Conservation (phyloP, 331 rosid species). For the Rosa hybrid region DNA sequence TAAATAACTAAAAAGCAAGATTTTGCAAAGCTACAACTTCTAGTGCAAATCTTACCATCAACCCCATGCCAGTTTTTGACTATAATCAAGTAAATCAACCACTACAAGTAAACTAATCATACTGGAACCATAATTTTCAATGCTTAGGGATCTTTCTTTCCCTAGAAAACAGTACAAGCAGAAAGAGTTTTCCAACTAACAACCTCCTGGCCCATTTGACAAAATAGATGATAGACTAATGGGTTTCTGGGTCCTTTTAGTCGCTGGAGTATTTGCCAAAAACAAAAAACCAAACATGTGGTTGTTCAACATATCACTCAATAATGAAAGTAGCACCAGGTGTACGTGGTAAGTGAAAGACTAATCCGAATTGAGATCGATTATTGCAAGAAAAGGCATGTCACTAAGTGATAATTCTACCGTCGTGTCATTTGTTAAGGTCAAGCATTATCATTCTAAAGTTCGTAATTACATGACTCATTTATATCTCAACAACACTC, state of each 20-base stretch:
- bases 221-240: not conserved
- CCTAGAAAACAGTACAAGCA: not conserved
- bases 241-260: slow-evolving; percentile 15
- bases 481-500: too few species aligned
- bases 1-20: not conserved
- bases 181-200: not conserved
- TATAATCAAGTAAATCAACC: not conserved
- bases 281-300: slow-evolving; percentile 14
- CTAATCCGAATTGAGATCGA: too few species aligned
- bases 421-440: too few species aligned
- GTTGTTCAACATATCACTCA: not conserved
- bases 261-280: slow-evolving; percentile 20
- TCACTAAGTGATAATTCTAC: too few species aligned
- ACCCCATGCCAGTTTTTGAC: not conserved
- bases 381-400: too few species aligned
- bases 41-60: not conserved
- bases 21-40: not conserved
- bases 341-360: too few species aligned
- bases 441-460: too few species aligned
- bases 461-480: too few species aligned
- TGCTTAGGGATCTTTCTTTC: not conserved
- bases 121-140: not conserved
- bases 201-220: slow-evolving; percentile 16
- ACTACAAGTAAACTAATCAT: not conserved
- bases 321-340: too few species aligned